Evolutionary conservation across 148 eudicot species (phyloP).

Genomic region (Rhododendron molle): DNA sequence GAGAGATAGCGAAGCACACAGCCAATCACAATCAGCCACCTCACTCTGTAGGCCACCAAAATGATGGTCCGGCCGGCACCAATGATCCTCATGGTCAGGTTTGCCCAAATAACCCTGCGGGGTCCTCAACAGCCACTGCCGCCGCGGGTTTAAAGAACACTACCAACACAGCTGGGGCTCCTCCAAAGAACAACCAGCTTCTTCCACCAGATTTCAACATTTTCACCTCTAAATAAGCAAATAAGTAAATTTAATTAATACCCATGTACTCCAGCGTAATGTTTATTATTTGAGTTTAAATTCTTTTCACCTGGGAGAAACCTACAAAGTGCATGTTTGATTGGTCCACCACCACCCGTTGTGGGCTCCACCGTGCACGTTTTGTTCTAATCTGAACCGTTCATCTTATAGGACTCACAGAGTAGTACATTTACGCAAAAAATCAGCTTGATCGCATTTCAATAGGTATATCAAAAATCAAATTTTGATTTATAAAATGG

Average conservation of each 20-base stretch:
- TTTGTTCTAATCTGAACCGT: too few relatives aligned
- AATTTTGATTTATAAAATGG: too few relatives aligned
- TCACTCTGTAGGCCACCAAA: background rate
- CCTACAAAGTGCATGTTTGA: too few relatives aligned
- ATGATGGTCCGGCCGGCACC: background rate
- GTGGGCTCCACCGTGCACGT: too few relatives aligned
- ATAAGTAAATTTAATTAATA: background rate
- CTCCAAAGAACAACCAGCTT: background rate
- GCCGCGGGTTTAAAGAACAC: background rate
- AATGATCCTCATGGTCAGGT: background rate
- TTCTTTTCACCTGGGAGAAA: too few relatives aligned
- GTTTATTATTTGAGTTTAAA: background rate
- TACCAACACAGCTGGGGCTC: background rate
- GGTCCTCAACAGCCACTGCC: too few relatives aligned
- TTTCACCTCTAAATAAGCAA: background rate
- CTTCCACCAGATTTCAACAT: background rate
- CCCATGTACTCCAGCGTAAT: background rate
- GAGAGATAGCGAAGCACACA: constrained; percentile 28
- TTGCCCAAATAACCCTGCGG: background rate
- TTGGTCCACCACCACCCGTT: too few relatives aligned
- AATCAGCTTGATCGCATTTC: too few relatives aligned
- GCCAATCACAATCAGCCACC: constrained; percentile 16
- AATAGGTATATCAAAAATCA: too few relatives aligned
- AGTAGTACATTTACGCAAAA: too few relatives aligned
- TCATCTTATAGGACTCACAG: too few relatives aligned